Percentiles rank a stretch among this genome's conserved stretches.
Conservation (phyloP, 352 stramenopile genomes). For the Sclerospora graminicola region DNA sequence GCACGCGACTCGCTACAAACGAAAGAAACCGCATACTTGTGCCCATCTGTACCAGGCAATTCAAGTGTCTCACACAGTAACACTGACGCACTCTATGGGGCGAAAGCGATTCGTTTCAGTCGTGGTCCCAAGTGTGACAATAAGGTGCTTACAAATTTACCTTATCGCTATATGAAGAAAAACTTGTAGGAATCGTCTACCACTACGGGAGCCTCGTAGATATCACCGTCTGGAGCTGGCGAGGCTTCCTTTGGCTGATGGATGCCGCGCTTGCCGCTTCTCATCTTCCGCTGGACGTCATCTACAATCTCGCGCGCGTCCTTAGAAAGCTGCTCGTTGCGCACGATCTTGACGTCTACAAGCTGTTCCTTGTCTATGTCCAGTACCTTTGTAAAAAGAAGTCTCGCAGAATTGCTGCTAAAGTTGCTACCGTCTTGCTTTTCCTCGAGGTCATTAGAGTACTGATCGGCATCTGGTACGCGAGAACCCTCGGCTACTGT, state of each 20-base stretch:
- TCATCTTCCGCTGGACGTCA: constrained; percentile 34
- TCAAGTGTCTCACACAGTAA: constrained; percentile 1
- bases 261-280: constrained; percentile 16
- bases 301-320: constrained; percentile 44
- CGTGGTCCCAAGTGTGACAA: not conserved
- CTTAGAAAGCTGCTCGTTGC: constrained; percentile 47
- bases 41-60: constrained; percentile 1
- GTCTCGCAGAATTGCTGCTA: constrained; percentile 2
- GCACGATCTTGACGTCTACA: constrained; percentile 22
- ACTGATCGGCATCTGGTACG: constrained; percentile 35
- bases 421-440: constrained; percentile 1
- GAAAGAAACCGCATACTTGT: constrained; percentile 3
- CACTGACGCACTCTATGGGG: not conserved
- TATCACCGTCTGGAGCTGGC: too few species aligned
- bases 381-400: constrained; percentile 32
- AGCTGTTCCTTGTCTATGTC: constrained; percentile 41
- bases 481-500: constrained; percentile 30
- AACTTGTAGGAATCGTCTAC: too few species aligned
- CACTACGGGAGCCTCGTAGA: too few species aligned
- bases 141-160: not conserved
- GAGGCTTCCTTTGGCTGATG: too few species aligned
- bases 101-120: not conserved
- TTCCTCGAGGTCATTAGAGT: constrained; percentile 25
- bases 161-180: too few species aligned
- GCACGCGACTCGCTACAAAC: not conserved